A percentile compares a stretch with the other conserved stretches of the same genome.
Conservation (phyloP, 2,329 filamentous ascomycete species). For the Aspergillus sp. region DNA sequence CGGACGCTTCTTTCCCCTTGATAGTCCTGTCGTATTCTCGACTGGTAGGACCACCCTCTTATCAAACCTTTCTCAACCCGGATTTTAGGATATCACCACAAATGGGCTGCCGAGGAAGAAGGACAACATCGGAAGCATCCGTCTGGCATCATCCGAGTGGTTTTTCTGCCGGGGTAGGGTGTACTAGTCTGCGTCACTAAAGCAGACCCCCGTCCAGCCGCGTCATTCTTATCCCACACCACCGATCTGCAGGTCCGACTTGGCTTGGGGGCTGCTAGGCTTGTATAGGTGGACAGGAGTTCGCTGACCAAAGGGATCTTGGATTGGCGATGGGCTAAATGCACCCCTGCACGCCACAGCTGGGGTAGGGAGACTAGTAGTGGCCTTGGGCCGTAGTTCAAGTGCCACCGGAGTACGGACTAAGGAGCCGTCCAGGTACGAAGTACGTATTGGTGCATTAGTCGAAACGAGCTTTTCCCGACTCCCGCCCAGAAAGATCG, state of each 20-base stretch:
- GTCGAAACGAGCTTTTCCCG: neutral
- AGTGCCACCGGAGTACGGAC: too few relatives aligned
- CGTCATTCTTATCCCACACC: conserved; percentile 4
- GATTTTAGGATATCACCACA: neutral
- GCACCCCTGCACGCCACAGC: neutral
- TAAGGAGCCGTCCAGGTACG: too few relatives aligned
- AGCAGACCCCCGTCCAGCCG: conserved; percentile 3
- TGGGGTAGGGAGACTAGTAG: too few relatives aligned
- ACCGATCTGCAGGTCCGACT: conserved; percentile 1
- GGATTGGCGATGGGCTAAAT: neutral
- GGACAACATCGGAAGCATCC: too few relatives aligned
- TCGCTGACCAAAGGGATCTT: neutral
- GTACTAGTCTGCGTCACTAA: too few relatives aligned
- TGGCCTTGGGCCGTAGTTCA: too few relatives aligned
- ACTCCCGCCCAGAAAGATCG: neutral
- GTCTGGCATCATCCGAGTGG: too few relatives aligned
- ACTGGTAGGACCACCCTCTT: neutral
- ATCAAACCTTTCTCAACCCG: neutral
- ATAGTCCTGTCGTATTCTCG: neutral
- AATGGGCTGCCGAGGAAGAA: too few relatives aligned
- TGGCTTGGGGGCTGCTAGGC: conserved; percentile 1
- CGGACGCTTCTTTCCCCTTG: neutral
- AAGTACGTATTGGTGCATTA: neutral
- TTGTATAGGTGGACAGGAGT: neutral
- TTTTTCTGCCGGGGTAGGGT: too few relatives aligned